Percentiles rank a stretch among this genome's conserved stretches.
Conservation (phyloP, 2,329 filamentous ascomycete genomes). For the Helminthosporium solani region DNA sequence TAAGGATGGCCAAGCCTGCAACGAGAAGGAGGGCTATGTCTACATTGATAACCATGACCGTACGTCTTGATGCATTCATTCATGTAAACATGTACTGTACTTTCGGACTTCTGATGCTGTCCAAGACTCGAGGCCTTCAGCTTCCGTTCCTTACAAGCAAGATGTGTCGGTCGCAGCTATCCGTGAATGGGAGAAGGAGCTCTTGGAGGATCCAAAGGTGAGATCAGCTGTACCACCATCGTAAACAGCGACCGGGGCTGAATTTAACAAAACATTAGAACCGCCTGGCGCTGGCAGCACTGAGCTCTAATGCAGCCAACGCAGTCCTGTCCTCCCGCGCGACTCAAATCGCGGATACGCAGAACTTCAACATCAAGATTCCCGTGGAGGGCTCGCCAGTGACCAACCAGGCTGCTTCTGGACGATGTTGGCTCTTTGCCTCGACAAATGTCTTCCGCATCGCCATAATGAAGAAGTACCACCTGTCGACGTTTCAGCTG, state of each 20-base stretch:
- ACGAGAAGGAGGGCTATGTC: conserved; percentile 56
- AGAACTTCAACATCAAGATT: conserved; percentile 81
- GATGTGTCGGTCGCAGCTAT: conserved; percentile 55
- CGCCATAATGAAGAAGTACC: conserved; percentile 82
- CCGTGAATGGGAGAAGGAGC: conserved; percentile 60
- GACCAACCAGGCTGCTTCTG: conserved; percentile 79
- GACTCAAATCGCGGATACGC: conserved; percentile 66
- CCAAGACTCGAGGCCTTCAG: conserved; percentile 17
- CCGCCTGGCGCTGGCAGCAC: conserved; percentile 73
- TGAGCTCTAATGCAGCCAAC: conserved; percentile 67
- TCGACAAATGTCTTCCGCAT: conserved; percentile 89
- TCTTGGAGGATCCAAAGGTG: conserved; percentile 67
- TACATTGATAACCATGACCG: conserved; percentile 52
- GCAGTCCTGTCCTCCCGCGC: conserved; percentile 65
- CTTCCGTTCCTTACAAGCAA: conserved; percentile 27
- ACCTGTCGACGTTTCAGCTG: conserved; percentile 77
- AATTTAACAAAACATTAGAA: conserved; percentile 42
- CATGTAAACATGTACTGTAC: too few relatives aligned
- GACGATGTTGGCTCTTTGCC: conserved; percentile 89
- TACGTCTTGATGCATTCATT: conserved; percentile 16
- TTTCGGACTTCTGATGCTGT: too few relatives aligned
- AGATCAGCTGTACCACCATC: conserved; percentile 4
- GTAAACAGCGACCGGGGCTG: neutral
- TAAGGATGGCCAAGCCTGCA: conserved; percentile 40
- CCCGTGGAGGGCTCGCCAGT: conserved; percentile 79